Evolutionary conservation across 345 rosid genomes (phyloP).

Genomic region (Xanthoceras sorbifolium): DNA sequence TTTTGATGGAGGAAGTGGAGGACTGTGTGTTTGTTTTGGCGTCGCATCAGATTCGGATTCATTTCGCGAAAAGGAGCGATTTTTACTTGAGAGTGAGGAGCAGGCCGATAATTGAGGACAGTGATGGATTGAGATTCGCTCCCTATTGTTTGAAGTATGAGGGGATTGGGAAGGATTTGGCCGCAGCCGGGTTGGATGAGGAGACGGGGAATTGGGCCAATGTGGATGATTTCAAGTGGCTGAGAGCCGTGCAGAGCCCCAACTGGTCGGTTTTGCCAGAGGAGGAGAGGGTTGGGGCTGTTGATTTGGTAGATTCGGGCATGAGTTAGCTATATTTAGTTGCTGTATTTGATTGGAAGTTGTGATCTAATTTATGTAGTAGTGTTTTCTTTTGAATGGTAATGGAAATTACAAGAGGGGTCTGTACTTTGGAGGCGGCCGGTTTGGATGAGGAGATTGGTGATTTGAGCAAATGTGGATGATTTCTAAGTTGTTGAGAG

Average conservation of each 20-base stretch:
- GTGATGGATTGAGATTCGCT: constrained; percentile 60
- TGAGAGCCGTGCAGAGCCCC: constrained; percentile 77
- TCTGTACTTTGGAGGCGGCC: too few species aligned
- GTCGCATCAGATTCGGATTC: constrained; percentile 89
- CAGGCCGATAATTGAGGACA: constrained; percentile 84
- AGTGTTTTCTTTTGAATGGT: too few species aligned
- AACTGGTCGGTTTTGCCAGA: constrained; percentile 78
- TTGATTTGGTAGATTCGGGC: constrained; percentile 33
- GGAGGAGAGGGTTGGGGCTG: constrained; percentile 45
- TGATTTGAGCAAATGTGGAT: too few species aligned
- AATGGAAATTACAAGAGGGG: too few species aligned
- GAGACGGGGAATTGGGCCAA: constrained; percentile 71
- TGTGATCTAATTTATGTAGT: too few species aligned
- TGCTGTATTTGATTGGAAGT: too few species aligned
- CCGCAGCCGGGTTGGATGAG: constrained; percentile 54
- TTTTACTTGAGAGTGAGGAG: constrained; percentile 87
- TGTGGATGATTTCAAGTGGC: constrained; percentile 93
- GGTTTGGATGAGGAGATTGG: too few species aligned
- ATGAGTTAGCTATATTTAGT: too few species aligned
- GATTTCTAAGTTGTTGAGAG: too few species aligned
- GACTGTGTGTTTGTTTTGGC: constrained; percentile 64
- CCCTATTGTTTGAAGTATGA: constrained; percentile 74
- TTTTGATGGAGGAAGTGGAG: constrained; percentile 77
- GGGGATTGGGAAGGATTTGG: constrained; percentile 72
- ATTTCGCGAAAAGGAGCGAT: constrained; percentile 56